phyloP scores from a whole-genome alignment of 495 filamentous ascomycete genomes.

The Niebla homalea region DNA sequence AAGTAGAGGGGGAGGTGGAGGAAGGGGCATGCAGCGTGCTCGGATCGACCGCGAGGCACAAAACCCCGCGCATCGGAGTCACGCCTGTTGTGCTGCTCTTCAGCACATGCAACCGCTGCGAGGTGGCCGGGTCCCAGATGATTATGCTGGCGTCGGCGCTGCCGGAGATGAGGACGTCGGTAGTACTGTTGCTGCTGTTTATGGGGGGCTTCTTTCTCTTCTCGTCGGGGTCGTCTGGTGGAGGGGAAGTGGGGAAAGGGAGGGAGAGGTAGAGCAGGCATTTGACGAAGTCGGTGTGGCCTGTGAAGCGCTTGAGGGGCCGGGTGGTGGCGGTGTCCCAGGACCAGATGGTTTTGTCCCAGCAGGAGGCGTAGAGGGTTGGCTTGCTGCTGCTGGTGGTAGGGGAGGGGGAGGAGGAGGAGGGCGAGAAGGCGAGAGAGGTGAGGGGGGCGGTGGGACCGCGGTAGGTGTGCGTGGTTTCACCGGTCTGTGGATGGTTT shows the following conservation, averaged over 20 bases:
- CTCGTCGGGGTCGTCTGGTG: too few relatives aligned
- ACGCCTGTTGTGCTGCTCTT: constrained; percentile 47
- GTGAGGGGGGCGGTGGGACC: constrained; percentile 72
- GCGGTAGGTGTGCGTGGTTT: constrained; percentile 42
- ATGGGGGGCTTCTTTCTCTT: too few relatives aligned
- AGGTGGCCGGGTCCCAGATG: constrained; percentile 61
- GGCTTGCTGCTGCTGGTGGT: constrained; percentile 47
- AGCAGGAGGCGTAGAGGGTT: constrained; percentile 72
- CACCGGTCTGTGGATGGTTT: constrained; percentile 28
- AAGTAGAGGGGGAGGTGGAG: background rate
- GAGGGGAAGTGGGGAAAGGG: background rate
- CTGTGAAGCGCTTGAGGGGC: constrained; percentile 43
- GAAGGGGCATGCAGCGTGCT: constrained; percentile 21
- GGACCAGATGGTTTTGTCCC: constrained; percentile 85
- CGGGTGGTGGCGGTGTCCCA: constrained; percentile 51
- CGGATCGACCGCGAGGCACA: constrained; percentile 63
- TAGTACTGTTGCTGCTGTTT: constrained; percentile 8
- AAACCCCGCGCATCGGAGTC: constrained; percentile 46
- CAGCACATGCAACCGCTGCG: constrained; percentile 54
- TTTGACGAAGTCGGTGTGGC: constrained; percentile 88
- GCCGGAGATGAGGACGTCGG: constrained; percentile 63
- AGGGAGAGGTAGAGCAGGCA: constrained; percentile 37
- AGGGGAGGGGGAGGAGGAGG: constrained; percentile 65
- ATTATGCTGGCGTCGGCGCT: constrained; percentile 78
- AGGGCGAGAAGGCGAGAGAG: constrained; percentile 56